Evolutionary conservation across 768 basidiomycete genomes (phyloP).

Genomic region (Tulasnella calospora): DNA sequence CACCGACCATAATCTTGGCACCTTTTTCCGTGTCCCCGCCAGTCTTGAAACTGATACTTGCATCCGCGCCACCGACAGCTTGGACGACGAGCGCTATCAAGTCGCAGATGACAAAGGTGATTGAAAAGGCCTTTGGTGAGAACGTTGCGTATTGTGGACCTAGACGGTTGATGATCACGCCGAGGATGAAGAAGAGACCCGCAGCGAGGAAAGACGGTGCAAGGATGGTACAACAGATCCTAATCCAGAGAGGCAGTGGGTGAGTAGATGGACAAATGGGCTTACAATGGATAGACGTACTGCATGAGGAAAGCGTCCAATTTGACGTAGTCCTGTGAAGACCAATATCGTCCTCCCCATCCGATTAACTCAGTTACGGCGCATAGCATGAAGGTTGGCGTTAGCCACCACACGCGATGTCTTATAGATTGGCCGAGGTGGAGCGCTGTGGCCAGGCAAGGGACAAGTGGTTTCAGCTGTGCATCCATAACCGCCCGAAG

Average conservation of each 20-base stretch:
- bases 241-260: neutral
- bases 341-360: conserved; percentile 24
- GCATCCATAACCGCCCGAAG: neutral
- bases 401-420: conserved; percentile 23
- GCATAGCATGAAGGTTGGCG: conserved; percentile 23
- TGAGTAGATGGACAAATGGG: neutral
- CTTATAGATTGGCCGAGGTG: conserved; percentile 19
- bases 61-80: conserved; percentile 39
- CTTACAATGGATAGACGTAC: neutral
- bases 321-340: conserved; percentile 9
- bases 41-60: conserved; percentile 30
- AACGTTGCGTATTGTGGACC: conserved; percentile 28
- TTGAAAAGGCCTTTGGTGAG: conserved; percentile 19
- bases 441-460: neutral
- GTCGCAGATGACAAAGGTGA: conserved; percentile 34
- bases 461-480: neutral
- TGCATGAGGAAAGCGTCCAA: conserved; percentile 23
- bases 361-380: conserved; percentile 21
- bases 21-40: conserved; percentile 28
- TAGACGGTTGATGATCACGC: conserved; percentile 32
- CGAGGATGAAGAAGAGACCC: conserved; percentile 36
- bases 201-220: conserved; percentile 33
- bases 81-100: conserved; percentile 41
- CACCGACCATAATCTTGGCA: conserved; percentile 28
- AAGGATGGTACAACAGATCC: conserved; percentile 23